A percentile compares a stretch with the other conserved stretches of the same genome.
phyloP scores from a whole-genome alignment of 805 yeast genomes.

The Candida maris region DNA sequence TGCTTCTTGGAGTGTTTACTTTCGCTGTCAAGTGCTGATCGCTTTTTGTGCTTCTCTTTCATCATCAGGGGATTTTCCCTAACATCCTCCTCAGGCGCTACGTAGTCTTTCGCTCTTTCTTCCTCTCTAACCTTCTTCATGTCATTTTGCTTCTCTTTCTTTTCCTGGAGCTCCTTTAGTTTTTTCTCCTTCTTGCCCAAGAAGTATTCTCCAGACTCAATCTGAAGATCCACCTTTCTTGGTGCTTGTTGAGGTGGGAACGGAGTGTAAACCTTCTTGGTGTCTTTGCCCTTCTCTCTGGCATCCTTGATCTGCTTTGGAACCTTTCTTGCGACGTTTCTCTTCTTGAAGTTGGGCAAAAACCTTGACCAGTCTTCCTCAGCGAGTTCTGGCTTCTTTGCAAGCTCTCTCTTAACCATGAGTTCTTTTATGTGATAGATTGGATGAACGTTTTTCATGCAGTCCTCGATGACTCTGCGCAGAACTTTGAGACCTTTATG shows the following conservation, averaged over 20 bases:
- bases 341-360: constrained; percentile 93
- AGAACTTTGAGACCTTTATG: constrained; percentile 88
- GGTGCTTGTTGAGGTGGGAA: constrained; percentile 98
- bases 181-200: constrained; percentile 82
- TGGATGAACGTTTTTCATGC: constrained; percentile 97
- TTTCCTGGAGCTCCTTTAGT: constrained; percentile 64
- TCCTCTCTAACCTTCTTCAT: constrained; percentile 59
- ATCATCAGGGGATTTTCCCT: constrained; percentile 35
- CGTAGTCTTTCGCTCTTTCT: constrained; percentile 73
- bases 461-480: constrained; percentile 93
- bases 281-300: constrained; percentile 37
- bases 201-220: constrained; percentile 98
- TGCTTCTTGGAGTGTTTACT: neutral
- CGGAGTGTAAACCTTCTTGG: constrained; percentile 86
- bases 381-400: constrained; percentile 92
- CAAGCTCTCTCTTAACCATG: constrained; percentile 94
- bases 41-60: constrained; percentile 26
- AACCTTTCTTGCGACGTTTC: constrained; percentile 91
- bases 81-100: constrained; percentile 74
- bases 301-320: constrained; percentile 61
- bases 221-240: constrained; percentile 93
- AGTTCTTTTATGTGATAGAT: constrained; percentile 95
- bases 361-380: constrained; percentile 96
- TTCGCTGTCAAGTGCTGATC: neutral
- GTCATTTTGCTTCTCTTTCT: constrained; percentile 74